Evolutionary conservation across 257 asterid species (phyloP), one percentile per base, ranked within the genome.

Genomic region (Solanum sitiens): DNA sequence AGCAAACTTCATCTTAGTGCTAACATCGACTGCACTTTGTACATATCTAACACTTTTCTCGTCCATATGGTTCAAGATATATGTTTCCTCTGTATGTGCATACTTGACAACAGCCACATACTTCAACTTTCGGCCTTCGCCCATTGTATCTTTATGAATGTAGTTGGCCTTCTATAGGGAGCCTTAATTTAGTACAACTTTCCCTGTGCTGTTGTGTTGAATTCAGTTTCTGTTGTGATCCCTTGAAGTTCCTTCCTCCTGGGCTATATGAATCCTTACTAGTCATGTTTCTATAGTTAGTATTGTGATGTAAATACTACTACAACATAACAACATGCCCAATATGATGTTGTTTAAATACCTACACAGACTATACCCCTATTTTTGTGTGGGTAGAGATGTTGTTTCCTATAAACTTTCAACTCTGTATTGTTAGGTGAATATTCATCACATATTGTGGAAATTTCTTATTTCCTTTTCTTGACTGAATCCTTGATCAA

Each of bases 1-100:
- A 8, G 83, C 83, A 16, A 95, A 94, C 89, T 90, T 92, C 86
- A 45, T 86, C 56, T 90, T 93, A 87, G 97, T 96, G 75, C 86
- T 90, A 45, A 89, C 89, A 88, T 90, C 93, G 92, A 92, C 97
- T 27, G 91, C 90, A 47, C 70, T 89, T 53, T 94, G 97, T 91
- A 92, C 91, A 32, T 92, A 56, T 89, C 90, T 96, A 50, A 93
- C 95, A 89, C 72, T 95, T 70, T 94, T 93, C 89, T 93, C 96
- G 14, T 96, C 99, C 65, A 67, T 88, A 83, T 95, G 98, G 98
- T 94, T 94, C 91, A 94, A 91, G 88, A 63, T 96, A 20, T 96
- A 95, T 70, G 98, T 94, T 70, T 87, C 94, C 73, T 91, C 91
- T 77, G 98, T 91, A 67, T 94, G 93, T 88, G 92, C 93, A 11